Percentiles rank a stretch among this genome's conserved stretches.
phyloP scores from a whole-genome alignment of 805 yeast species.

The Kazachstania africana region DNA sequence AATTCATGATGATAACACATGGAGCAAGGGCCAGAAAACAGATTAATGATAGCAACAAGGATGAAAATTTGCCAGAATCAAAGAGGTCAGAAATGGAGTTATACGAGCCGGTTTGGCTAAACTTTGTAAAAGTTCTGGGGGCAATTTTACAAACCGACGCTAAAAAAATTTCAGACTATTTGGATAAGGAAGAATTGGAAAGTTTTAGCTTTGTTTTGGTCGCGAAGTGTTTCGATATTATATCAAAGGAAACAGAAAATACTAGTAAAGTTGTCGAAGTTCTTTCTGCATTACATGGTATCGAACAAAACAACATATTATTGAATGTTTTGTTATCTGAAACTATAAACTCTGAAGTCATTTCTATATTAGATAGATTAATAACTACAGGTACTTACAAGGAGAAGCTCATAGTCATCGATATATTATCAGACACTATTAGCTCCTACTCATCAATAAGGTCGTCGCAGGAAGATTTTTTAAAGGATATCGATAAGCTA shows the following conservation, averaged over 20 bases:
- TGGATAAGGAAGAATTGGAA: slow-evolving; percentile 42
- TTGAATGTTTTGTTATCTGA: slow-evolving; percentile 52
- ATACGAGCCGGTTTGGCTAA: slow-evolving; percentile 53
- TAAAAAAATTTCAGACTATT: slow-evolving; percentile 31
- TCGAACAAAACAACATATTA: slow-evolving; percentile 46
- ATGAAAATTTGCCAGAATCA: background rate
- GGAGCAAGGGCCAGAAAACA: slow-evolving; percentile 18
- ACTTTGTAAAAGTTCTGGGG: slow-evolving; percentile 65
- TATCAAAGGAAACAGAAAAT: slow-evolving; percentile 34
- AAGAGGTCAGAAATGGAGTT: slow-evolving; percentile 19
- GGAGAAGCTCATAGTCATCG: slow-evolving; percentile 38
- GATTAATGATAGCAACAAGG: slow-evolving; percentile 5
- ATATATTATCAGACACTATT: slow-evolving; percentile 49
- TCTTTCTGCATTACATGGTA: slow-evolving; percentile 39
- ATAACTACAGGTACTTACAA: slow-evolving; percentile 43
- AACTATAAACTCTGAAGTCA: slow-evolving; percentile 58
- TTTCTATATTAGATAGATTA: slow-evolving; percentile 66
- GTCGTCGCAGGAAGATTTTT: slow-evolving; percentile 30
- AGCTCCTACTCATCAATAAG: slow-evolving; percentile 26
- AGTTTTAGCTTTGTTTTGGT: slow-evolving; percentile 69
- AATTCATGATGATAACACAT: slow-evolving; percentile 57
- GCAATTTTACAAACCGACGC: slow-evolving; percentile 44
- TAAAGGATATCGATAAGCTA: slow-evolving; percentile 58
- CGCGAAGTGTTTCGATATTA: slow-evolving; percentile 72
- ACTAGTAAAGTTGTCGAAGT: slow-evolving; percentile 25